Conservation (phyloP, 1,284 basidiomycete genomes). For the Thelephora terrestris region DNA sequence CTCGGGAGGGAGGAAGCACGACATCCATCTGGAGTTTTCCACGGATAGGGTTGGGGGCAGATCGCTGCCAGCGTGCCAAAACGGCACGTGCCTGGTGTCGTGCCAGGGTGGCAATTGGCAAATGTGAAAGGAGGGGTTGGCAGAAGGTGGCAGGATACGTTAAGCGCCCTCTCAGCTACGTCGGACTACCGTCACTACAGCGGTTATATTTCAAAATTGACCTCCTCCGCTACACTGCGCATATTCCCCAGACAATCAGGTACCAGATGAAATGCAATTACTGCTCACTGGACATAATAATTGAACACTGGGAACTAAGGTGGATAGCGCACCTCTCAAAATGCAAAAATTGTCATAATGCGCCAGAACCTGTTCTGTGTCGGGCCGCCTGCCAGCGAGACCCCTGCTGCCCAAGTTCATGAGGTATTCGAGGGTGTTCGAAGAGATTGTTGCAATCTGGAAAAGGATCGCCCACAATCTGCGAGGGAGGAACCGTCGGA, state of each 20-base stretch:
- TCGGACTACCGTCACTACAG: background rate
- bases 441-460: background rate
- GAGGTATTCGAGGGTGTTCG: background rate
- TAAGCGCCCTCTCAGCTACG: slow-evolving; percentile 5
- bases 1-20: too few relatives aligned
- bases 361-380: slow-evolving; percentile 6
- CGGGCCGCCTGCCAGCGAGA: background rate
- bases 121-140: slow-evolving; percentile 7
- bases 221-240: too few relatives aligned
- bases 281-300: background rate
- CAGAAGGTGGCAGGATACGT: slow-evolving; percentile 13
- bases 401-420: background rate
- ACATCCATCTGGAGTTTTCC: too few relatives aligned
- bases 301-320: slow-evolving; percentile 9
- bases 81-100: too few relatives aligned
- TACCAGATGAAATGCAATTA: too few relatives aligned
- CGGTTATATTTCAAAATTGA: too few relatives aligned
- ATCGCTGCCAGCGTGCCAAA: too few relatives aligned
- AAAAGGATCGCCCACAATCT: background rate
- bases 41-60: too few relatives aligned
- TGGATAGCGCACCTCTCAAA: slow-evolving; percentile 12
- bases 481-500: background rate
- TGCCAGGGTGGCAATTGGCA: too few relatives aligned
- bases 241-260: too few relatives aligned
- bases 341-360: slow-evolving; percentile 9